Evolutionary conservation across 192 early-diverging fungal species (phyloP), one percentile per base, ranked within the genome.

Genomic region (Rhizoclosmatium sp.): DNA sequence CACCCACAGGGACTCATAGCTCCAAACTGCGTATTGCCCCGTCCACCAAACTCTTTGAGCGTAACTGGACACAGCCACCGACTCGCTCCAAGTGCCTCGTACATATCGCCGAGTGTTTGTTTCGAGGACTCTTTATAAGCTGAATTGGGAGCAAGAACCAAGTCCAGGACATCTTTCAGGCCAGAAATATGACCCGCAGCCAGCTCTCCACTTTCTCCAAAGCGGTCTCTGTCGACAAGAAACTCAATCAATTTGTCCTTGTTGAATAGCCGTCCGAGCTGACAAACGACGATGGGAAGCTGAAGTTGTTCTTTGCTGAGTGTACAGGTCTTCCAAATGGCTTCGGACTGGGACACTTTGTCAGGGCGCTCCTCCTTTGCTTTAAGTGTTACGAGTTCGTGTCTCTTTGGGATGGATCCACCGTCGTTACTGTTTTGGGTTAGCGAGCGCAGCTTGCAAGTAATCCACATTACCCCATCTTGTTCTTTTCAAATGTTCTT

Each of bases 331-430:
- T 88, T 91, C 94, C 94, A 96, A 2, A 78, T 73, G 40, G 89
- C 90, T 58, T 83, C 70, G 68, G 84, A 82, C 76, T 92, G 86
- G 40, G 90, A 81, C 59, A 82, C 84, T n/a, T 90, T 88, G 84
- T 96, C 93, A 21, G 87, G 87, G 44, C 86, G 87, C 73, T 91
- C 87, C 7, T 85, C 83, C 47, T 88, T 89, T 72, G 92, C 84
- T 69, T 93, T 94, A 72, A 92, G 90, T 84, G 93, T 95, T 71
- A 96, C 93, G 41, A 96, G 89, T 76, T 96, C 95, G 75, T 92
- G 88, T 42, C 95, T 85, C 80, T 90, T 91, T 58, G 94, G 95
- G 83, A 96, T 96, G n/a, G 90, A 92, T 61, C 95, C 94, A 77
- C 94, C 95, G 82, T 96, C 95, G 80, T 93, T 90, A 82, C 93